Evolutionary conservation across 2,329 filamentous ascomycete genomes (phyloP).

Genomic region (Sarocladiaceae sp.): DNA sequence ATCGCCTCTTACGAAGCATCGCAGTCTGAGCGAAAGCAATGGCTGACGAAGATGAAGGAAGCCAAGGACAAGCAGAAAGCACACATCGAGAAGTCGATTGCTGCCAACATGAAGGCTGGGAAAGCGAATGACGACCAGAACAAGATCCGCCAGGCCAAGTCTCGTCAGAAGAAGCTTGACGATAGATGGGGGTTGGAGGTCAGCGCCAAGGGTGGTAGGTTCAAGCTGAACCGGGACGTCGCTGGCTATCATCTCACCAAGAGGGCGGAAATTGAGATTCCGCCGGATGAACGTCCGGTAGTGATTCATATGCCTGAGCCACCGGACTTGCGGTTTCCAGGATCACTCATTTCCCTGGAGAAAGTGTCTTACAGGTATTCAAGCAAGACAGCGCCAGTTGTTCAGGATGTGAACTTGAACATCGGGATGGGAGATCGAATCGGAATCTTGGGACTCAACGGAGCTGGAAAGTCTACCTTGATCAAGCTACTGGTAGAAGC

Average conservation of each 20-base stretch:
- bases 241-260: slow-evolving; percentile 52
- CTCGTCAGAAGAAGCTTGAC: slow-evolving; percentile 76
- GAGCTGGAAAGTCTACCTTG: slow-evolving; percentile 74
- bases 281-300: slow-evolving; percentile 53
- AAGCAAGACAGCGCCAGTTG: slow-evolving; percentile 27
- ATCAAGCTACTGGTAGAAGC: slow-evolving; percentile 63
- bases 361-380: slow-evolving; percentile 60
- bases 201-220: slow-evolving; percentile 62
- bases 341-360: slow-evolving; percentile 66
- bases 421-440: slow-evolving; percentile 68
- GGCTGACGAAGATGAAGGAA: slow-evolving; percentile 70
- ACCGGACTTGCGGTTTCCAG: slow-evolving; percentile 66
- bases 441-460: slow-evolving; percentile 73
- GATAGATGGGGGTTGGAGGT: slow-evolving; percentile 74
- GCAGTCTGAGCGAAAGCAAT: slow-evolving; percentile 58
- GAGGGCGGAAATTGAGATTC: slow-evolving; percentile 66
- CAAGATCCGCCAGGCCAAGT: slow-evolving; percentile 79
- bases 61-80: slow-evolving; percentile 75
- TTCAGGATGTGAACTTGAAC: slow-evolving; percentile 60
- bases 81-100: slow-evolving; percentile 74
- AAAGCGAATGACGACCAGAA: slow-evolving; percentile 76
- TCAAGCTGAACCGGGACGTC: slow-evolving; percentile 74
- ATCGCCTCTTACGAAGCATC: slow-evolving; percentile 65
- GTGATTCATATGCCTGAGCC: slow-evolving; percentile 55
- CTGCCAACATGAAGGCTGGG: slow-evolving; percentile 66